Evolutionary conservation across 768 basidiomycete species (phyloP).

Genomic region (Saitozyma sp.): DNA sequence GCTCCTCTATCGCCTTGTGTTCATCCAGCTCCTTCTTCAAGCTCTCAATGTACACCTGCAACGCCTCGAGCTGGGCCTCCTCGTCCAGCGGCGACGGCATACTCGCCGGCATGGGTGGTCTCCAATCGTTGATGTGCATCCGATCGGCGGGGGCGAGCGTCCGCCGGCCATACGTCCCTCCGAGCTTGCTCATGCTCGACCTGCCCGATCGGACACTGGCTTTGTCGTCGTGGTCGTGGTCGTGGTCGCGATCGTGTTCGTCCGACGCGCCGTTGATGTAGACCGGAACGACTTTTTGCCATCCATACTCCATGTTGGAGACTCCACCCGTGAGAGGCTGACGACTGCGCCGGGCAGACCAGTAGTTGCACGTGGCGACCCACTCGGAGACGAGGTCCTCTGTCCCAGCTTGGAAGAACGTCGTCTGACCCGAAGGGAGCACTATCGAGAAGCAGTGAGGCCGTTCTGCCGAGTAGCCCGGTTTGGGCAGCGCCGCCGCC

Average conservation of each 20-base stretch:
- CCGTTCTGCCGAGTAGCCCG: conserved; percentile 85
- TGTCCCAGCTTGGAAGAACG: conserved; percentile 97
- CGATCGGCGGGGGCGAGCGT: conserved; percentile 60
- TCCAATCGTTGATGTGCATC: conserved; percentile 88
- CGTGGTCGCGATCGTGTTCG: conserved; percentile 5
- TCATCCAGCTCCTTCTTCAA: conserved; percentile 75
- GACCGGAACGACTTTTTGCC: conserved; percentile 67
- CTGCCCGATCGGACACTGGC: conserved; percentile 67
- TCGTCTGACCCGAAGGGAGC: conserved; percentile 82
- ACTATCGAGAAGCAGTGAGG: conserved; percentile 95
- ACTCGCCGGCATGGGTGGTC: conserved; percentile 78
- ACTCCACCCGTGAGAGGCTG: conserved; percentile 95
- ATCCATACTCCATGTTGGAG: conserved; percentile 99
- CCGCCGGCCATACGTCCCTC: conserved; percentile 28
- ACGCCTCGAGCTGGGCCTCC: conserved; percentile 84
- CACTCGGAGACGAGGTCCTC: conserved; percentile 98
- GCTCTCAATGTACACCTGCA: conserved; percentile 73
- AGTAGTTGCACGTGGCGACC: conserved; percentile 99
- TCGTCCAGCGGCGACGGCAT: conserved; percentile 85
- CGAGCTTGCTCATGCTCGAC: conserved; percentile 20
- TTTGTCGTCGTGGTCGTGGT: conserved; percentile 56
- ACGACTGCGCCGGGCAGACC: conserved; percentile 93
- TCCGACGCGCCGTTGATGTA: not conserved
- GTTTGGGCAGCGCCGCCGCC: conserved; percentile 81
- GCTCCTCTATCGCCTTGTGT: conserved; percentile 79